A percentile compares a stretch with the other conserved stretches of the same genome.
phyloP scores from a whole-genome alignment of 768 basidiomycete species.

The Paxillus ammoniavirescens region DNA sequence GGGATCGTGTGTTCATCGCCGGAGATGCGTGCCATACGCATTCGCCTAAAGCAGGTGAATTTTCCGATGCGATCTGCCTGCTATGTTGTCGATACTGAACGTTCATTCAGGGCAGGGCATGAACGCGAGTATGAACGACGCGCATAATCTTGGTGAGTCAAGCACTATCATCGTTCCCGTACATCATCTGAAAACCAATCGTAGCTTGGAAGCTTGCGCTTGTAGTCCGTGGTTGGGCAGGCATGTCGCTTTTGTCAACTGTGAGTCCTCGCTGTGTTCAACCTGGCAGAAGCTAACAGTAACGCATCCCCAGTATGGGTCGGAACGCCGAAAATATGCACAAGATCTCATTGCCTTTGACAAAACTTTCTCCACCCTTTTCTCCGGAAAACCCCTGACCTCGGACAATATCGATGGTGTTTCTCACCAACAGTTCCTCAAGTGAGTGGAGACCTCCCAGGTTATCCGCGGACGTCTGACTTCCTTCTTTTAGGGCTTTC shows the following conservation, averaged over 20 bases:
- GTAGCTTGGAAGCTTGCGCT: constrained; percentile 53
- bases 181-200: background rate
- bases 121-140: constrained; percentile 55
- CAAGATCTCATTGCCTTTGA: constrained; percentile 56
- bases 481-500: constrained; percentile 35
- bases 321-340: constrained; percentile 52
- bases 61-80: background rate
- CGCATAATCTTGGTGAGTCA: constrained; percentile 46
- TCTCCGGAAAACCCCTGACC: constrained; percentile 51
- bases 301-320: constrained; percentile 41
- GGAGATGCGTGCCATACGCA: constrained; percentile 54
- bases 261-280: constrained; percentile 25
- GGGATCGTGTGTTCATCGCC: constrained; percentile 53
- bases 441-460: constrained; percentile 23
- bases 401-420: constrained; percentile 36
- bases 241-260: constrained; percentile 44
- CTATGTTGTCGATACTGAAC: constrained; percentile 6
- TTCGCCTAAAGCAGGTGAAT: constrained; percentile 41
- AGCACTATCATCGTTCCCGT: background rate
- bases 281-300: background rate
- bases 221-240: constrained; percentile 48
- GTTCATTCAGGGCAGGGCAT: constrained; percentile 45
- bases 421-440: constrained; percentile 43
- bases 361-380: constrained; percentile 48
- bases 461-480: background rate